Evolutionary conservation across 2,329 filamentous ascomycete genomes (phyloP).

Genomic region (Fusarium sp.): DNA sequence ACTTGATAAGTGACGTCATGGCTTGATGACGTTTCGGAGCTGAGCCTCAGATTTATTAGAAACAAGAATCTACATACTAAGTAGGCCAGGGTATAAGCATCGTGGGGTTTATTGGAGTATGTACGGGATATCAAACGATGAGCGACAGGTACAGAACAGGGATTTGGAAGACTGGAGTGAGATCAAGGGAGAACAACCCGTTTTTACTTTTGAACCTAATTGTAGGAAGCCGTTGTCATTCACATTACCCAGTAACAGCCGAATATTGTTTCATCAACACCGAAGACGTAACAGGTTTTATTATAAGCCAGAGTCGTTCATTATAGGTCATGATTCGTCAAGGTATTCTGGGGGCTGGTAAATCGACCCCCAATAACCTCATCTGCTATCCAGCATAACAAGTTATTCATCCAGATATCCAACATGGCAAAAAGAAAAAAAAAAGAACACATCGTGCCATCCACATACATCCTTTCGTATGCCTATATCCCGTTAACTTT

Average conservation of each 20-base stretch:
- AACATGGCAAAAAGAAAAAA: neutral
- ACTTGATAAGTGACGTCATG: constrained; percentile 23
- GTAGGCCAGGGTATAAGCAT: neutral
- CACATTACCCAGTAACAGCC: neutral
- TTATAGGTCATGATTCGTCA: constrained; percentile 42
- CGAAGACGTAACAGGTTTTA: neutral
- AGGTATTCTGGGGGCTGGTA: constrained; percentile 21
- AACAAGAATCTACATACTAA: constrained; percentile 4
- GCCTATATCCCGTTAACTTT: neutral
- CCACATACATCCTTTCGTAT: constrained; percentile 1
- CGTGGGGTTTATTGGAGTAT: neutral
- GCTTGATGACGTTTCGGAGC: constrained; percentile 9
- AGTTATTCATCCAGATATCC: constrained; percentile 4
- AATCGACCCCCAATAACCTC: constrained; percentile 7
- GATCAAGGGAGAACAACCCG: neutral
- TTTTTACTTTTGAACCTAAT: neutral
- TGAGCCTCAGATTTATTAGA: neutral
- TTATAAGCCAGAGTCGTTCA: constrained; percentile 13
- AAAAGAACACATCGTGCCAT: neutral
- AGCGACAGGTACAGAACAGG: constrained; percentile 9
- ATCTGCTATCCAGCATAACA: constrained; percentile 9
- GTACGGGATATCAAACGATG: neutral
- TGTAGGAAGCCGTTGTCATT: neutral
- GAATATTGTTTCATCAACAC: neutral
- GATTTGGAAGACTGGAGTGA: neutral